These are phyloP conservation scores for Colletotrichum cereale DNA, from an alignment of 2,329 filamentous ascomycete species.

Conservation along the genomic window DNA sequence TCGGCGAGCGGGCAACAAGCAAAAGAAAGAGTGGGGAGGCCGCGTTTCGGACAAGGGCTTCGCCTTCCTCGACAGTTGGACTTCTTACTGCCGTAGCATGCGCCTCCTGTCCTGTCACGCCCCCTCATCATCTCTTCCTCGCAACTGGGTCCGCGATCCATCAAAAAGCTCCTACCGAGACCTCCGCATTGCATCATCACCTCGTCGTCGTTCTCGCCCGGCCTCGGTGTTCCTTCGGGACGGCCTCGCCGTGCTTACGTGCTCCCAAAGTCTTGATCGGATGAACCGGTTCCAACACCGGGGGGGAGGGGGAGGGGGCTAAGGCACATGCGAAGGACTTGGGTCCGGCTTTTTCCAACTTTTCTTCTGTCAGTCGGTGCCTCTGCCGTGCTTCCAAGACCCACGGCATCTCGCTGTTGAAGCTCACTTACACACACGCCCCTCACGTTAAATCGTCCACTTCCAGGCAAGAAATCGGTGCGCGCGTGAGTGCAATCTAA, in stretches of 20 bases:
- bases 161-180: conserved; percentile 8
- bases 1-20: neutral
- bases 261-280: neutral
- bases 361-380: neutral
- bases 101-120: neutral
- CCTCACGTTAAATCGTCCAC: neutral
- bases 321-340: neutral
- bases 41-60: neutral
- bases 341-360: neutral
- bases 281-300: conserved; percentile 11
- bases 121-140: conserved; percentile 31
- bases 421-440: neutral
- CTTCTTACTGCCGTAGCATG: conserved; percentile 3
- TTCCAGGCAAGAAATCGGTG: neutral
- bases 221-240: neutral
- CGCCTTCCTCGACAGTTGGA: neutral
- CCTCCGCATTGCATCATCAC: conserved; percentile 38
- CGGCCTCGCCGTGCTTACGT: conserved; percentile 3
- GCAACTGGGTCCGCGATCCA: conserved; percentile 21
- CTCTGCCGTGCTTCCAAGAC: neutral
- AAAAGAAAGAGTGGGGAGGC: conserved; percentile 15
- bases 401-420: neutral
- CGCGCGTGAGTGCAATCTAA: neutral
- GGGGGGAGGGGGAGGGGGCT: neutral
- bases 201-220: neutral